A percentile compares a stretch with the other conserved stretches of the same genome.
These are phyloP conservation scores for Arabis alpina DNA, from an alignment of 345 rosid species.

Conservation along the genomic window DNA sequence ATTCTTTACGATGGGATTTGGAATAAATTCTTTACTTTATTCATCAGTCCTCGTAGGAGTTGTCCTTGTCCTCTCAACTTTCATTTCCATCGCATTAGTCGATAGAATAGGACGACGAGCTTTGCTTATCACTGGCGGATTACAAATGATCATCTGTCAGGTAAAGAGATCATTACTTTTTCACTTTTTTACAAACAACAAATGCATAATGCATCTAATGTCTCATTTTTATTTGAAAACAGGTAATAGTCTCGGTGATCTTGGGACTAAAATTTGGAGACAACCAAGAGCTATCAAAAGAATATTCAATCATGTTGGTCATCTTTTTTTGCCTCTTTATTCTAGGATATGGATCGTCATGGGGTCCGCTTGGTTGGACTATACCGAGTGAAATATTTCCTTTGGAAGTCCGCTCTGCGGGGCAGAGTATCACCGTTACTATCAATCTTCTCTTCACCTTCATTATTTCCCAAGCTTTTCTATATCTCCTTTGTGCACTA, in stretches of 20 bases:
- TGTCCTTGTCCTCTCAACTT: slow-evolving; percentile 69
- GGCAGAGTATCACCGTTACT: slow-evolving; percentile 79
- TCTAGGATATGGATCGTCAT: slow-evolving; percentile 83
- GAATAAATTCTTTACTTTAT: slow-evolving; percentile 66
- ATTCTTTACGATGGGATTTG: slow-evolving; percentile 82
- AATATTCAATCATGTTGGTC: slow-evolving; percentile 63
- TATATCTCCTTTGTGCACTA: slow-evolving; percentile 67
- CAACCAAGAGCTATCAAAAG: slow-evolving; percentile 63
- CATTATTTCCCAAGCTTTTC: slow-evolving; percentile 64
- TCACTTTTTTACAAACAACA: neutral
- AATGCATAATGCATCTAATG: neutral
- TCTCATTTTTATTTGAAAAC: slow-evolving; percentile 28
- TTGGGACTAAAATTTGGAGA: slow-evolving; percentile 70
- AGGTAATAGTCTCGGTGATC: slow-evolving; percentile 67
- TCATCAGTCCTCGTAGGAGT: slow-evolving; percentile 79
- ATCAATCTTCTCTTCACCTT: slow-evolving; percentile 85
- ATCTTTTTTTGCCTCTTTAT: slow-evolving; percentile 70
- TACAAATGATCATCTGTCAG: slow-evolving; percentile 78
- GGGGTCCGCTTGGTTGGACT: slow-evolving; percentile 91
- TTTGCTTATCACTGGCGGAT: slow-evolving; percentile 77
- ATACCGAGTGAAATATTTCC: slow-evolving; percentile 87
- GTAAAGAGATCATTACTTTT: slow-evolving; percentile 42
- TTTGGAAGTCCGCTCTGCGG: slow-evolving; percentile 74
- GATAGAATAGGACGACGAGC: slow-evolving; percentile 70
- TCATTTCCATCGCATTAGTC: slow-evolving; percentile 73